Base-by-base conservation (phyloP, 441 rosid species). In the Populus tomentosa region DNA sequence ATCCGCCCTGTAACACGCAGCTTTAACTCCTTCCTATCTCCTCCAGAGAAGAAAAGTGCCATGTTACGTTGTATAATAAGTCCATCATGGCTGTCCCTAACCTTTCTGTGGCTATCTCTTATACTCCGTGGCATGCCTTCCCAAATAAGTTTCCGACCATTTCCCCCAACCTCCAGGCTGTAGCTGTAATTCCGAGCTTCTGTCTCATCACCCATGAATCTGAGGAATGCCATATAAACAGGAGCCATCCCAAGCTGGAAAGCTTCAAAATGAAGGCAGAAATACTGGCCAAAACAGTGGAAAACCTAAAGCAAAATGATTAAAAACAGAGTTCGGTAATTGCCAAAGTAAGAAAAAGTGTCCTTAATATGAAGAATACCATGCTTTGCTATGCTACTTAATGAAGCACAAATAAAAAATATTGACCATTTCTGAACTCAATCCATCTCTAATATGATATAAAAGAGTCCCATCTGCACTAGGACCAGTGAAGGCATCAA, bases 191-290 rank as follows among this genome's bases (percentile, higher is more conserved):
- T 92, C 73, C 95, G 81, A 46, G 97, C 94, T 80, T 95, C 97
- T 42, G 88, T 76, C 70, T 93, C 97, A 69, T 95, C 98, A 0
- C 99, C 99, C 97, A 93, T 91, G 87, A 91, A 95, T 30, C 97
- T 91, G 33, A 94, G 89, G 76, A 94, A 94, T 16, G 97, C 95
- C 97, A 93, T 92, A 83, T 93, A 93, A 4, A 93, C 98, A 50
- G 98, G 98, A 73, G 94, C 98, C 93, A 93, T 86, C 10, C 95
- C 95, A 10, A 95, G 93, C 89, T 95, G 99, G 86, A 95, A 95
- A n/a, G 98, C 99, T 82, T 91, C 98, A 78, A 95, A 93, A 79
- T 95, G 98, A 35, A 93, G 94, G 78, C 99, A 93, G 84, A 93
- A 95, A 87, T 93, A 92, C 82, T 93, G 97, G 63, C 97, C 99